Evolutionary conservation across 768 basidiomycete genomes (phyloP).

Genomic region (Clathrus columnatus): DNA sequence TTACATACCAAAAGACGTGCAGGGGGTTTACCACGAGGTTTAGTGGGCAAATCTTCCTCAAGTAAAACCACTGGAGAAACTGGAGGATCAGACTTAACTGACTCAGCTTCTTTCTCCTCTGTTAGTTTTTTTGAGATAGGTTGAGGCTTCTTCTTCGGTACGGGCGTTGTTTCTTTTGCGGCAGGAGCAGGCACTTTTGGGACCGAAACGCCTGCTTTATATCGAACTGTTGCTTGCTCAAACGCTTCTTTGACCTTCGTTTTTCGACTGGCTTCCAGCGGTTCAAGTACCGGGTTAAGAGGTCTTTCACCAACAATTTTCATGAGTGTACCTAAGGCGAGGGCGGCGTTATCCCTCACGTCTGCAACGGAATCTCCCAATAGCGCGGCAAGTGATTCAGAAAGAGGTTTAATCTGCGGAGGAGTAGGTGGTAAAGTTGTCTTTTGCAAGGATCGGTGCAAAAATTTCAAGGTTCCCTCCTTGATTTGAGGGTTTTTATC

Average conservation of each 20-base stretch:
- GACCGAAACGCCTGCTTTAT: slow-evolving; percentile 54
- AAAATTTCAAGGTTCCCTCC: slow-evolving; percentile 83
- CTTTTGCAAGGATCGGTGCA: slow-evolving; percentile 65
- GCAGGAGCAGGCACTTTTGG: slow-evolving; percentile 32
- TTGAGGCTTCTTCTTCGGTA: slow-evolving; percentile 31
- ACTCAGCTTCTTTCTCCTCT: slow-evolving; percentile 15
- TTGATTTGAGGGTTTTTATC: slow-evolving; percentile 97
- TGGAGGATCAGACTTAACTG: slow-evolving; percentile 6
- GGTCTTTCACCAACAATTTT: slow-evolving; percentile 95
- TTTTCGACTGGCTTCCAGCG: slow-evolving; percentile 78
- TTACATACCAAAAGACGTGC: slow-evolving; percentile 36
- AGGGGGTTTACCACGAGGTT: slow-evolving; percentile 42
- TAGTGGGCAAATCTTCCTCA: slow-evolving; percentile 28
- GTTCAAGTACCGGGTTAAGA: slow-evolving; percentile 79
- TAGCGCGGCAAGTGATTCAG: slow-evolving; percentile 63
- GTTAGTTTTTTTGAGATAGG: slow-evolving; percentile 19
- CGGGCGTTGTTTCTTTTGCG: slow-evolving; percentile 19
- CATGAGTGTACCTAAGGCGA: slow-evolving; percentile 82
- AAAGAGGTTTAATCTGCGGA: slow-evolving; percentile 71
- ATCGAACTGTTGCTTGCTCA: slow-evolving; percentile 88
- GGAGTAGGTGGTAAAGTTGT: slow-evolving; percentile 64
- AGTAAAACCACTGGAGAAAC: slow-evolving; percentile 20
- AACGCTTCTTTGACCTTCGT: slow-evolving; percentile 90
- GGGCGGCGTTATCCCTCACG: slow-evolving; percentile 84
- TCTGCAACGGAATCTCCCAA: slow-evolving; percentile 87